Percentiles rank a stretch among this genome's conserved stretches.
Conservation (phyloP, 192 early-diverging fungal genomes). For the Mortierella claussenii region DNA sequence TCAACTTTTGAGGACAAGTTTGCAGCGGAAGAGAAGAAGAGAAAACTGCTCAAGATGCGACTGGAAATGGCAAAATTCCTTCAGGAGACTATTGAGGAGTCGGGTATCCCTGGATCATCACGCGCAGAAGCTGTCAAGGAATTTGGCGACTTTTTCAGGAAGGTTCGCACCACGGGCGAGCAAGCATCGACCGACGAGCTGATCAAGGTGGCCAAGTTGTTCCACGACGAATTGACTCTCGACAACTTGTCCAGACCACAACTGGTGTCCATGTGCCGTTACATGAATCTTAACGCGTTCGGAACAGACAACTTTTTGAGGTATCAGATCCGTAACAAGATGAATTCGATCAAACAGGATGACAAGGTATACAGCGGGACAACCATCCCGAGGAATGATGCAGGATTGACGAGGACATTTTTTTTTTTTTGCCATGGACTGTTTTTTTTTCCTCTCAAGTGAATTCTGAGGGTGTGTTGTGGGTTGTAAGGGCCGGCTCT, state of each 20-base stretch:
- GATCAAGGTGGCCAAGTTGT: slow-evolving; percentile 84
- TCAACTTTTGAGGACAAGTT: slow-evolving; percentile 95
- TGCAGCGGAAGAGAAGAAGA: slow-evolving; percentile 91
- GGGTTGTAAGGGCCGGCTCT: slow-evolving; percentile 59
- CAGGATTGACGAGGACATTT: background rate
- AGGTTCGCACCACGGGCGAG: slow-evolving; percentile 85
- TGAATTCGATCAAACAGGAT: slow-evolving; percentile 88
- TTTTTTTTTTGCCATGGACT: background rate
- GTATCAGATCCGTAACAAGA: slow-evolving; percentile 89
- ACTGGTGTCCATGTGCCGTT: slow-evolving; percentile 93
- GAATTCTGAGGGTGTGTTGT: slow-evolving; percentile 56
- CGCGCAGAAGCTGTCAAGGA: slow-evolving; percentile 73
- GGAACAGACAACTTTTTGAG: slow-evolving; percentile 97
- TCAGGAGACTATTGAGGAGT: slow-evolving; percentile 94
- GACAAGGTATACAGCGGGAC: slow-evolving; percentile 68
- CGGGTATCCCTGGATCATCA: slow-evolving; percentile 65
- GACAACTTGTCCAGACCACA: slow-evolving; percentile 94
- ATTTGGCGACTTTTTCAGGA: slow-evolving; percentile 80
- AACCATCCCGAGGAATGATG: background rate
- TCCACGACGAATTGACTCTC: slow-evolving; percentile 94
- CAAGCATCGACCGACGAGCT: slow-evolving; percentile 87
- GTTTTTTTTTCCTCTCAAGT: background rate
- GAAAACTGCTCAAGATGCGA: slow-evolving; percentile 90
- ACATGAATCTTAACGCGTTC: slow-evolving; percentile 96
- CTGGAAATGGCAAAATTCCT: slow-evolving; percentile 95